Evolutionary conservation across 345 rosid species (phyloP).

Genomic region (Syzygium aqueum): DNA sequence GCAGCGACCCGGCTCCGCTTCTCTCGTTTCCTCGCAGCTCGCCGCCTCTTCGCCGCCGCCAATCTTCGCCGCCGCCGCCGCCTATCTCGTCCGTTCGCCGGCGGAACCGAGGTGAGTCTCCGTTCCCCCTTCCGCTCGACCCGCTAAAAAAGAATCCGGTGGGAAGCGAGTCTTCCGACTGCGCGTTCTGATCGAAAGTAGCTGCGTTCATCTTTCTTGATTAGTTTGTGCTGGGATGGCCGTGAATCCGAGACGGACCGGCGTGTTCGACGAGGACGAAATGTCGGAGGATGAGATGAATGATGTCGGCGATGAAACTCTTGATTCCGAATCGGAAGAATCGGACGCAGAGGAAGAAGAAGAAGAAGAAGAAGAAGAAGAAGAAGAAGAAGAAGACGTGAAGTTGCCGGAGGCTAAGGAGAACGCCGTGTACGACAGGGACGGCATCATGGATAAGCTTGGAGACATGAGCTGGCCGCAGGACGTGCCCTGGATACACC

Average conservation of each 20-base stretch:
- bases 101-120: background rate
- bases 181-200: background rate
- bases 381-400: conserved; percentile 46
- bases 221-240: background rate
- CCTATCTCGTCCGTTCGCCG: background rate
- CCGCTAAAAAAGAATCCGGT: background rate
- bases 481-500: conserved; percentile 57
- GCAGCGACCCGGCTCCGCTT: background rate
- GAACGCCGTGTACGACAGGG: conserved; percentile 50
- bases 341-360: conserved; percentile 49
- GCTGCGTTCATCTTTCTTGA: background rate
- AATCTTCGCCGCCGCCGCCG: background rate
- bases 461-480: conserved; percentile 81
- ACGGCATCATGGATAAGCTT: conserved; percentile 63
- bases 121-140: background rate
- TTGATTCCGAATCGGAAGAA: conserved; percentile 49
- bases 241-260: background rate
- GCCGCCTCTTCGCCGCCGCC: background rate
- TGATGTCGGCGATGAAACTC: conserved; percentile 21
- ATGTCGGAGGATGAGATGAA: conserved; percentile 30
- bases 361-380: too few species aligned
- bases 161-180: background rate
- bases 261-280: conserved; percentile 17
- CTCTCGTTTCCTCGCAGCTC: background rate
- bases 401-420: conserved; percentile 52